These are phyloP conservation scores for Entomortierella beljakovae DNA, from an alignment of 192 early-diverging fungal genomes.

Conservation along the genomic window DNA sequence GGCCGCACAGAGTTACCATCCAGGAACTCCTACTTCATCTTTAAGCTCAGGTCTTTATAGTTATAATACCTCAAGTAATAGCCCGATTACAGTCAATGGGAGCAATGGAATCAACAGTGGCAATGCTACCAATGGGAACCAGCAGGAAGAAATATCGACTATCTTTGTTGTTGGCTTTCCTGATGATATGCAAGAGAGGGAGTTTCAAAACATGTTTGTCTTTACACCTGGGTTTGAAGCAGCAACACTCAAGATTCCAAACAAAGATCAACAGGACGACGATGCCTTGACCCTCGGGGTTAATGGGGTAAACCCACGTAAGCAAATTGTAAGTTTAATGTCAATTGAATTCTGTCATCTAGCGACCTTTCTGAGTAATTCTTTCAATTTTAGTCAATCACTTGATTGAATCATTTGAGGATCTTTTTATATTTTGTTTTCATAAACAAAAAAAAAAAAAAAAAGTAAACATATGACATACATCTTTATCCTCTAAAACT, in stretches of 20 bases:
- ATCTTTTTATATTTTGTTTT: not conserved
- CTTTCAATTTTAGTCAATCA: not conserved
- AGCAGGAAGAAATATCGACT: conserved; percentile 94
- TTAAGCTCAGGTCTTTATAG: conserved; percentile 42
- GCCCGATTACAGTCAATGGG: not conserved
- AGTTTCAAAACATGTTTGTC: conserved; percentile 99
- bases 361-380: not conserved
- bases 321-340: conserved; percentile 87
- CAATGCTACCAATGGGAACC: conserved; percentile 2
- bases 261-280: conserved; percentile 71
- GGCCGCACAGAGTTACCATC: conserved; percentile 17
- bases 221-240: conserved; percentile 98
- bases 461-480: conserved; percentile 30
- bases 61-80: conserved; percentile 10
- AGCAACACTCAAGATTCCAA: conserved; percentile 94
- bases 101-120: conserved; percentile 4
- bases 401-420: no score
- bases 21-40: conserved; percentile 18
- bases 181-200: conserved; percentile 98
- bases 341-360: not conserved
- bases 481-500: not conserved
- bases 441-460: not conserved
- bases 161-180: conserved; percentile 99
- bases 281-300: conserved; percentile 59
- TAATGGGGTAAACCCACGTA: conserved; percentile 68